These are phyloP conservation scores for Dictyostelium intermedium DNA, from an alignment of 78 protist genomes.

Conservation along the genomic window DNA sequence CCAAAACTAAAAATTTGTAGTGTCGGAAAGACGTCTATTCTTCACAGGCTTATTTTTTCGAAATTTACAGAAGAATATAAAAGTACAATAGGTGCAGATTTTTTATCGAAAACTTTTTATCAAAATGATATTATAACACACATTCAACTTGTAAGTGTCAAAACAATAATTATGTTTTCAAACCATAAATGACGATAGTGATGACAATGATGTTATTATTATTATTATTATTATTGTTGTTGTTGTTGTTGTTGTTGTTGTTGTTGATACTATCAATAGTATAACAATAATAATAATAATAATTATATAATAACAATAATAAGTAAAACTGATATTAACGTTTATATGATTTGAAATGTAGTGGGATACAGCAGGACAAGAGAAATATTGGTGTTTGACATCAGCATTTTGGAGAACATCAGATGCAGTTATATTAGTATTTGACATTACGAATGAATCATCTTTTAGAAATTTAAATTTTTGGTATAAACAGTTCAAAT, in stretches of 20 bases:
- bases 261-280: no score
- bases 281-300: no score
- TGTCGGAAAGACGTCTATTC: constrained; percentile 39
- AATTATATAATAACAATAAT: no score
- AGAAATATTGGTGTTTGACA: constrained; percentile 61
- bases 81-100: constrained; percentile 51
- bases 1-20: neutral
- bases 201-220: no score
- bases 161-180: neutral
- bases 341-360: neutral
- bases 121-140: constrained; percentile 11
- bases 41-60: constrained; percentile 44
- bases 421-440: constrained; percentile 43
- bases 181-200: neutral
- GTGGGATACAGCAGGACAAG: constrained; percentile 75
- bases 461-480: constrained; percentile 25
- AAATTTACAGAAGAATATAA: constrained; percentile 26
- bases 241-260: no score
- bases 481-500: constrained; percentile 51
- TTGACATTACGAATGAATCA: neutral
- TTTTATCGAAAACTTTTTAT: constrained; percentile 40
- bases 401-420: constrained; percentile 69
- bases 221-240: no score
- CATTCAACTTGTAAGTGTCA: constrained; percentile 24
- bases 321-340: no score